Conservation (phyloP, 163 green algal genomes). For the Volvox carteri region DNA sequence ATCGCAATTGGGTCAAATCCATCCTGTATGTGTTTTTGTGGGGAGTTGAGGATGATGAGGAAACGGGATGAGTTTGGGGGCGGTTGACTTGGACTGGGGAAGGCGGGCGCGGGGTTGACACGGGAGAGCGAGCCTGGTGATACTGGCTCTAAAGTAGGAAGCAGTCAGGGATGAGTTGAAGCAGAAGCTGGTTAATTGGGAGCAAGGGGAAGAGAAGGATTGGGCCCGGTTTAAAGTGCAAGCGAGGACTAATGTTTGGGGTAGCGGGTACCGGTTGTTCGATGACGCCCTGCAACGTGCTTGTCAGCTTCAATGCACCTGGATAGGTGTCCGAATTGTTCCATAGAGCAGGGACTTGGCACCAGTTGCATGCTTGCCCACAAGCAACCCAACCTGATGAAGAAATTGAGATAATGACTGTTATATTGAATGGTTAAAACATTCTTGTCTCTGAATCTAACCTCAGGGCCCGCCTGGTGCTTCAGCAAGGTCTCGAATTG, state of each 20-base stretch:
- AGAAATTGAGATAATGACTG: neutral
- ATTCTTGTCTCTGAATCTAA: neutral
- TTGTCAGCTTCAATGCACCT: neutral
- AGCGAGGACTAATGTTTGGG: too few species aligned
- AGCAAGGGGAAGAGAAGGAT: too few species aligned
- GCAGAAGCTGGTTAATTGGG: too few species aligned
- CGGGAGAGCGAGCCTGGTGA: too few species aligned
- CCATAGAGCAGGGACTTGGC: slow-evolving; percentile 13
- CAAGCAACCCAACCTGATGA: slow-evolving; percentile 37
- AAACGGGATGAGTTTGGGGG: neutral
- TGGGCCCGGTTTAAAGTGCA: too few species aligned
- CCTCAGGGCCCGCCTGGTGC: slow-evolving; percentile 22
- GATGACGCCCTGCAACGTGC: too few species aligned
- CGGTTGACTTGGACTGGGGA: neutral
- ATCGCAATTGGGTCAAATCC: neutral
- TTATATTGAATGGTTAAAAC: neutral
- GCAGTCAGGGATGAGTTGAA: too few species aligned
- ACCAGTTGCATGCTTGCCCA: slow-evolving; percentile 36
- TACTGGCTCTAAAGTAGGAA: too few species aligned
- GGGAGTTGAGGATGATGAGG: neutral
- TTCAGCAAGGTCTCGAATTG: slow-evolving; percentile 39
- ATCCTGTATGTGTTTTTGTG: neutral
- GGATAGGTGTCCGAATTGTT: slow-evolving; percentile 33
- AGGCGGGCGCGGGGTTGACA: too few species aligned
- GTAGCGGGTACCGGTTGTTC: too few species aligned